These are phyloP conservation scores for Claviceps maximensis DNA, from an alignment of 2,329 filamentous ascomycete species.

Conservation along the genomic window DNA sequence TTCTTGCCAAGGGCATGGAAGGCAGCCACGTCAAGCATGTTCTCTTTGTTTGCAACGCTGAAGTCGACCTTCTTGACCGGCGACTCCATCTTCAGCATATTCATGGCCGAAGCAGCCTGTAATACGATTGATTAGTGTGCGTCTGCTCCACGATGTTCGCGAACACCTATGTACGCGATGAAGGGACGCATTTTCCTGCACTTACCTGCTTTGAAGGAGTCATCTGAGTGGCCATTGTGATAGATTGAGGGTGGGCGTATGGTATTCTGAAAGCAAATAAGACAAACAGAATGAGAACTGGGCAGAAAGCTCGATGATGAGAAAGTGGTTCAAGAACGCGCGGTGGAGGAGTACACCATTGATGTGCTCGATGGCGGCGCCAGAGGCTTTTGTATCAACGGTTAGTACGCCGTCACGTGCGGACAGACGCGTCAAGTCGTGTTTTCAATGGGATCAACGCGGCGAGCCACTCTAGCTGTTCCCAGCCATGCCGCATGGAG, in stretches of 20 bases:
- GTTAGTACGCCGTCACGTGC: constrained; percentile 25
- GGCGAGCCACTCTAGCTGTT: constrained; percentile 14
- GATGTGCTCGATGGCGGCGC: constrained; percentile 14
- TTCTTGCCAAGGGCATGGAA: constrained; percentile 39
- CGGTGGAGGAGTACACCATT: constrained; percentile 15
- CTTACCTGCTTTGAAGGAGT: constrained; percentile 46
- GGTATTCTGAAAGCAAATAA: constrained; percentile 9
- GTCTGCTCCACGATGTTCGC: background rate
- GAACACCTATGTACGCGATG: background rate
- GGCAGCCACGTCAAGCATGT: constrained; percentile 41
- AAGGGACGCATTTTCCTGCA: constrained; percentile 10
- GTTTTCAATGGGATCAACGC: constrained; percentile 10
- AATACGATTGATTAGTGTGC: constrained; percentile 19
- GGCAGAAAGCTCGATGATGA: constrained; percentile 10
- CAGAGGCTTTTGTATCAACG: constrained; percentile 26
- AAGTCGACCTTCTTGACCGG: constrained; percentile 86
- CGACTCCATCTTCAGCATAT: constrained; percentile 84
- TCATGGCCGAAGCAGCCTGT: constrained; percentile 76
- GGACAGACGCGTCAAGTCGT: constrained; percentile 21
- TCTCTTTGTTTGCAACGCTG: constrained; percentile 65
- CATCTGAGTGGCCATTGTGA: constrained; percentile 62
- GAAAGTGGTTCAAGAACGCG: constrained; percentile 13
- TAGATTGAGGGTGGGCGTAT: constrained; percentile 2
- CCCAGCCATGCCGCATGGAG: background rate
- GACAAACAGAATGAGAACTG: constrained; percentile 9